Base-by-base conservation (phyloP, 345 rosid genomes). In the Syzygium grande region DNA sequence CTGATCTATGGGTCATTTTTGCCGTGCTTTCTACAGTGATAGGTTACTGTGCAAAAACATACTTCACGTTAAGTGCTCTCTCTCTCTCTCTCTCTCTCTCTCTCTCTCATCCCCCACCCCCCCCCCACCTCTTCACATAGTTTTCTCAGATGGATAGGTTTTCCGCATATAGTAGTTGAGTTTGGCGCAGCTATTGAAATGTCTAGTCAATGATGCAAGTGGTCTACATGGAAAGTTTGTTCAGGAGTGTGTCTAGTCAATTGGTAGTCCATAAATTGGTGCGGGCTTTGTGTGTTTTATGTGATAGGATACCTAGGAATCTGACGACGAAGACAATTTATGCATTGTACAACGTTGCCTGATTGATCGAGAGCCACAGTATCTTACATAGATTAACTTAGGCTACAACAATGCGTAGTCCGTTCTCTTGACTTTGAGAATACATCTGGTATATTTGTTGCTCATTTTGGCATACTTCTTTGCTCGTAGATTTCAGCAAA, bases 11-110 rank as follows among this genome's bases (percentile, higher is more conserved):
- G 98, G 99, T 98, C 89, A 95, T 95, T 85, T 88, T 94, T 88
- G 99, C 99, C 87, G 88, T 95, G 86, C 90, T 97, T 59, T 96
- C 99, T 85, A 93, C 99, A 7, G 97, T 98, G 91, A 85, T 98
- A 88, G 99, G 99, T 89, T 98, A 98, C 90, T 92, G 96, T 92
- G 99, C 96, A 12, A 98, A 98, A 92, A 98, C 97, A 90, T 98
- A 98, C 91, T 98, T 98, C 95, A 96, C 99, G 99, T 98, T 88
- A 92, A 93, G 95, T 93, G 87, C 87, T 90, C 88, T 80, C 51
- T 54, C 58, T 15, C 21, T 52, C 27, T 51, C 56, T 85, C 78
- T 14, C 63, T 19, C 61, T 55, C 52, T 38, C 43, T 9, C 78
- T 9, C 34, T 2, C n/a, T n/a, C n/a, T n/a, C n/a, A n/a, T n/a